A percentile compares a stretch with the other conserved stretches of the same genome.
These are phyloP conservation scores for Austropuccinia psidii DNA, from an alignment of 1,284 basidiomycete species.

Conservation along the genomic window DNA sequence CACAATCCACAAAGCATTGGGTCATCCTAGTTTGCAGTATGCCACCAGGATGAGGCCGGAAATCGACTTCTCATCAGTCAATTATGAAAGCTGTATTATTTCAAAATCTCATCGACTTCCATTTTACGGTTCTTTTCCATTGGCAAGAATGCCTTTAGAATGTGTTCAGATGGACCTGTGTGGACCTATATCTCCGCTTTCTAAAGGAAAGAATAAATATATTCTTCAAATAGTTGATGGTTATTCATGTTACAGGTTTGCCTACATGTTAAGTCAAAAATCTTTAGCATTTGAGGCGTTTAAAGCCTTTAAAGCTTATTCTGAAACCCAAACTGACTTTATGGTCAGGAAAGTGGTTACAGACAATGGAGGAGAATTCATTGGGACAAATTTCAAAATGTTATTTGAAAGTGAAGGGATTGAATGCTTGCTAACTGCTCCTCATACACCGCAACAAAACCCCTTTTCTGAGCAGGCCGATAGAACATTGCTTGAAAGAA, in stretches of 20 bases:
- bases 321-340: too few relatives aligned
- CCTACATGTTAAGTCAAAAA: background rate
- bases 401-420: too few relatives aligned
- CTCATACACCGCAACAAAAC: too few relatives aligned
- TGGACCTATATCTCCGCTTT: slow-evolving; percentile 1
- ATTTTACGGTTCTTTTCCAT: background rate
- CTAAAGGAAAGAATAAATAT: background rate
- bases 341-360: too few relatives aligned
- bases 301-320: too few relatives aligned
- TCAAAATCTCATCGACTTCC: slow-evolving; percentile 6
- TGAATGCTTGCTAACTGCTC: too few relatives aligned
- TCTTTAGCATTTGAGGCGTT: too few relatives aligned
- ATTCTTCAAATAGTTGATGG: slow-evolving; percentile 10
- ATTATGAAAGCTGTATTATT: background rate
- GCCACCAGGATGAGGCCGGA: background rate
- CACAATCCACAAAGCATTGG: slow-evolving; percentile 6
- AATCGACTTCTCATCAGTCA: background rate
- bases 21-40: slow-evolving; percentile 6
- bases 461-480: too few relatives aligned
- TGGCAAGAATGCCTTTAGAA: background rate
- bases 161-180: slow-evolving; percentile 27
- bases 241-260: background rate
- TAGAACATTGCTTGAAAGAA: too few relatives aligned
- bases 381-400: too few relatives aligned
- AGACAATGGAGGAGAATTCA: too few relatives aligned